These are phyloP conservation scores for Friedmanniomyces simplex DNA, from an alignment of 495 filamentous ascomycete species.

Conservation along the genomic window DNA sequence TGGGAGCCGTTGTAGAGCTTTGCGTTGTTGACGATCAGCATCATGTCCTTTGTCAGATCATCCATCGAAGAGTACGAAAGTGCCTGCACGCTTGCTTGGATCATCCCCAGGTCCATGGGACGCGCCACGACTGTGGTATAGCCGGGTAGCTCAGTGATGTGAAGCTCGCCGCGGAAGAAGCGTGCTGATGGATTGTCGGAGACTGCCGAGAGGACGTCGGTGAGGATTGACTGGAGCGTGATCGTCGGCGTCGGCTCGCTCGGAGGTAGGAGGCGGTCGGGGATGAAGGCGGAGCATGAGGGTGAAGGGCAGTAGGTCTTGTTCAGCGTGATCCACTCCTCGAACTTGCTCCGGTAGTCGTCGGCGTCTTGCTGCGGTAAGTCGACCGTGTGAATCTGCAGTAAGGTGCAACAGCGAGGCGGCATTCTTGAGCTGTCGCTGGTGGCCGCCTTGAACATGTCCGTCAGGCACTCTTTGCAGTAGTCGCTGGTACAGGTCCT, in stretches of 20 bases:
- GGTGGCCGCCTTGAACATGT: constrained; percentile 25
- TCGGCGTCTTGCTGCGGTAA: constrained; percentile 16
- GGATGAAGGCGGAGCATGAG: constrained; percentile 27
- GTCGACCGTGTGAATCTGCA: constrained; percentile 23
- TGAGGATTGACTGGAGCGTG: neutral
- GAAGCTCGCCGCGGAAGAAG: constrained; percentile 9
- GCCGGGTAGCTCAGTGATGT: neutral
- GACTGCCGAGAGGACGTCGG: neutral
- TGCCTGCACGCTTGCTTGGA: neutral
- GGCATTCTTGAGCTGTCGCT: constrained; percentile 25
- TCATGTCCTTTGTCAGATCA: constrained; percentile 8
- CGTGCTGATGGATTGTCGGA: neutral
- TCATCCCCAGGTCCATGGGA: constrained; percentile 7
- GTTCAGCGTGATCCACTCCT: constrained; percentile 28
- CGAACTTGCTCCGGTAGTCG: constrained; percentile 23
- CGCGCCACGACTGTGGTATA: neutral
- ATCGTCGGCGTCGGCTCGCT: neutral
- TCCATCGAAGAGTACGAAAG: neutral
- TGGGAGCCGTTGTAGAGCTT: constrained; percentile 6
- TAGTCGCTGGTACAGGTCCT: constrained; percentile 19
- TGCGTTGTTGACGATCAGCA: constrained; percentile 5
- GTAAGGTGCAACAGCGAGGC: constrained; percentile 24
- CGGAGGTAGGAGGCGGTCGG: constrained; percentile 18
- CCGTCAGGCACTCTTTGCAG: constrained; percentile 22
- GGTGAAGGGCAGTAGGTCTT: constrained; percentile 29